Conservation (phyloP, 2,329 filamentous ascomycete species). For the Venturia carpophila region DNA sequence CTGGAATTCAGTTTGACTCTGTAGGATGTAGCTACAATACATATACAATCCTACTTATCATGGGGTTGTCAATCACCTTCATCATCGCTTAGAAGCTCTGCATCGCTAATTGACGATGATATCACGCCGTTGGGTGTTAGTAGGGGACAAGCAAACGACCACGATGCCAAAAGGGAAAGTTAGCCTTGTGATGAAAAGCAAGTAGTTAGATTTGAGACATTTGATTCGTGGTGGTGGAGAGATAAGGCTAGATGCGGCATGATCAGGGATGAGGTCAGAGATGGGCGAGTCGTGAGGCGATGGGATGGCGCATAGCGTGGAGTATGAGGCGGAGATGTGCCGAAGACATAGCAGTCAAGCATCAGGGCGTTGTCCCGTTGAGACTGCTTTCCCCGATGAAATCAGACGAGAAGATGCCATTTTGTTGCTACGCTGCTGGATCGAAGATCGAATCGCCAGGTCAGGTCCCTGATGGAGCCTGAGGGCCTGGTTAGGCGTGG, state of each 20-base stretch:
- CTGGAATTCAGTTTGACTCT: neutral
- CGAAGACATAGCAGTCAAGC: no score
- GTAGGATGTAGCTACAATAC: neutral
- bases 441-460: no score
- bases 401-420: no score
- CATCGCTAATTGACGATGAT: neutral
- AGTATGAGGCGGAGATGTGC: no score
- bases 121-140: neutral
- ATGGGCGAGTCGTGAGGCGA: neutral
- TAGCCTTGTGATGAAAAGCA: neutral
- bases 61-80: neutral
- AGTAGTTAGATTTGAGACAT: neutral
- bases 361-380: no score
- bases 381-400: no score
- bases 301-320: no score
- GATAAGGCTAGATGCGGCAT: neutral
- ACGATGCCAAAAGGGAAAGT: neutral
- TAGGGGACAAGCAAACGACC: neutral
- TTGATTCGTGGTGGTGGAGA: neutral
- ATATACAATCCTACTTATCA: neutral
- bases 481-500: no score
- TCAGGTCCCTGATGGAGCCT: no score
- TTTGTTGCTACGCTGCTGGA: no score
- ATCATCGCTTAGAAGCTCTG: neutral
- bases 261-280: neutral